Evolutionary conservation across 2,329 filamentous ascomycete genomes (phyloP), one percentile per base, ranked within the genome.

Genomic region (Paraconiothyrium brasiliense): DNA sequence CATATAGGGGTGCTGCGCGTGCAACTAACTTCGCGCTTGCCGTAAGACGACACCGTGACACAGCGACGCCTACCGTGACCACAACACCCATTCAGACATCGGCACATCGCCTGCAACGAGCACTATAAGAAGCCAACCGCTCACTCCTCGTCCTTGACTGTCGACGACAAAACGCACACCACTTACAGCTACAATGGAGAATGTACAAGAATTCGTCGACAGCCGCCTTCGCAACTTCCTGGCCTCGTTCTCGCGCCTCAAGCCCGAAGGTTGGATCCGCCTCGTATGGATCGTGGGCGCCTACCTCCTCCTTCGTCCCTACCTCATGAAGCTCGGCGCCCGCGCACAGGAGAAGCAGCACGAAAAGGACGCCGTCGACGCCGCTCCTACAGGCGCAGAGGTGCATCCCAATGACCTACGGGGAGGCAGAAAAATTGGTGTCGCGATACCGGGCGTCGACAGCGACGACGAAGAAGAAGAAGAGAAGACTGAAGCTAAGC

Each of bases 271-370:
- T 67, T 85, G 82, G 78, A 80, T 95, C 70, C 90, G 92, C 51
- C 84, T 95, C 60, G 79, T 92, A 67, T 84, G 88, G 67, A 86
- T 93, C 63, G 86, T 93, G 22, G 87, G 92, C 71, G 89, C 87
- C 58, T 96, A 94, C 81, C 75, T 89, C 66, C 85, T 95, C 56
- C 61, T 79, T 27, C 88, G 92, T 0, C 92, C 92, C 0, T 93
- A 92, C 76, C 78, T 94, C 55, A 84, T 94, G 71, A 90, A 90
- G 73, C 78, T 88, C 41, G 88, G 88, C 69, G 87, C 84, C 62
- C 87, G 86, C 70, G 79, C 84, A 65, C 88, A 92, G 73, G 86
- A 89, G 76, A 84, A 84, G 71, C 84, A 89, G 74, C 83, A 91
- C 73, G 88, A 89, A 70, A 84, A 79, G 61, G 76, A 77, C 41